A percentile compares a stretch with the other conserved stretches of the same genome.
Evolutionary conservation across 345 rosid genomes (phyloP).

Genomic region (Rhodamnia argentea): DNA sequence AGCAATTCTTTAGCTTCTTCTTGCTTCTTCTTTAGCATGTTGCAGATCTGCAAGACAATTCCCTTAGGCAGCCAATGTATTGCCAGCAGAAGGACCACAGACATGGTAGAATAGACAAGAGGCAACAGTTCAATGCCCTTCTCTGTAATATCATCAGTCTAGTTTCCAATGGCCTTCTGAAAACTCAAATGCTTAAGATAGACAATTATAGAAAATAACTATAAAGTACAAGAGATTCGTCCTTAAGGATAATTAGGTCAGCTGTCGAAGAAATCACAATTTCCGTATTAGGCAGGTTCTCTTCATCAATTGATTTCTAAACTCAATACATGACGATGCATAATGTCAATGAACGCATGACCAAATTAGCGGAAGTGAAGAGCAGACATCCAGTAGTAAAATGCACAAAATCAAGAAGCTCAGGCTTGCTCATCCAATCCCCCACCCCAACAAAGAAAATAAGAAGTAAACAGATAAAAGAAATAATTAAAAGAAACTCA

Average conservation of each 20-base stretch:
- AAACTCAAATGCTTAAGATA: not conserved
- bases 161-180: not conserved
- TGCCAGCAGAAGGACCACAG: not conserved
- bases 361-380: not conserved
- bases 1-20: slow-evolving; percentile 80
- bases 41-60: slow-evolving; percentile 46
- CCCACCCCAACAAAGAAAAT: not conserved
- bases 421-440: not conserved
- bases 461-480: not conserved
- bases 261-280: not conserved
- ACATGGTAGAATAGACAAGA: not conserved
- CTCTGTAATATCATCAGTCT: not conserved
- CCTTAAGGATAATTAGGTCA: not conserved
- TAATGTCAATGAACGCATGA: not conserved
- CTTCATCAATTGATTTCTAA: not conserved
- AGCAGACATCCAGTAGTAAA: not conserved
- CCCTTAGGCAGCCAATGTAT: not conserved
- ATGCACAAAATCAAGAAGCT: not conserved
- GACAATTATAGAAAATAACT: not conserved
- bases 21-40: slow-evolving; percentile 68
- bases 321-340: not conserved
- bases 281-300: not conserved
- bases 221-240: not conserved
- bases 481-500: not conserved
- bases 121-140: not conserved